Base-by-base conservation (phyloP, 305 asterid genomes). In the Fraxinus latifolia region DNA sequence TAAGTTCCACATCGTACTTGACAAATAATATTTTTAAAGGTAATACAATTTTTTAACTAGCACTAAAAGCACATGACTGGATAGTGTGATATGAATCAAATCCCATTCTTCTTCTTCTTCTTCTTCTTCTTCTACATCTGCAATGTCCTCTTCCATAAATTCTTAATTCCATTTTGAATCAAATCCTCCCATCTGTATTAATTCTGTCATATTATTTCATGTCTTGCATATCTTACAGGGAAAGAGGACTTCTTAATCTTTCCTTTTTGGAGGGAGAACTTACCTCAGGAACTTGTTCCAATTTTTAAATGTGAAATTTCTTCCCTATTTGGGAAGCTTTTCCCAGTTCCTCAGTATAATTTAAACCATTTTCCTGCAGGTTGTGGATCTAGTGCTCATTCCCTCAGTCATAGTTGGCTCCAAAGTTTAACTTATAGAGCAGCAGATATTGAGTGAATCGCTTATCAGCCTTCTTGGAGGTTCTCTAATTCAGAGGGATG, bases 351-450 rank as follows among this genome's bases (percentile, higher is more conserved):
- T 31, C 23, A 50, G 60, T 80, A 25, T 67, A 79, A 55, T 81
- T 80, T 68, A 78, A 84, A 62, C 34, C 82, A 27, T 27, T 71
- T n/a, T 79, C 77, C 76, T 88, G 90, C 93, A 96, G 98, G 97
- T 96, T 87, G 94, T 91, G 84, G 97, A 90, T 90, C 98, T 12
- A 90, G 92, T 89, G 98, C 98, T 34, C 98, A 97, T 67, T 88
- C 99, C 82, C 98, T 87, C 99, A 93, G 83, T 94, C 99, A 70
- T 89, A 87, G 84, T 74, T 89, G 87, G 93, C 98, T 81, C 97
- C 99, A 21, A 89, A 90, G 84, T 96, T 86, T 83, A 97, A 96
- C 82, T 92, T 76, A 34, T 55, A 33, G 97, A 96, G 87, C 98
- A 96, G 90, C 87, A 86, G 83, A 87, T 87, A 60, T 79, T 96